phyloP scores from a whole-genome alignment of 2,329 filamentous ascomycete genomes.

The Talaromyces amestolkiae region DNA sequence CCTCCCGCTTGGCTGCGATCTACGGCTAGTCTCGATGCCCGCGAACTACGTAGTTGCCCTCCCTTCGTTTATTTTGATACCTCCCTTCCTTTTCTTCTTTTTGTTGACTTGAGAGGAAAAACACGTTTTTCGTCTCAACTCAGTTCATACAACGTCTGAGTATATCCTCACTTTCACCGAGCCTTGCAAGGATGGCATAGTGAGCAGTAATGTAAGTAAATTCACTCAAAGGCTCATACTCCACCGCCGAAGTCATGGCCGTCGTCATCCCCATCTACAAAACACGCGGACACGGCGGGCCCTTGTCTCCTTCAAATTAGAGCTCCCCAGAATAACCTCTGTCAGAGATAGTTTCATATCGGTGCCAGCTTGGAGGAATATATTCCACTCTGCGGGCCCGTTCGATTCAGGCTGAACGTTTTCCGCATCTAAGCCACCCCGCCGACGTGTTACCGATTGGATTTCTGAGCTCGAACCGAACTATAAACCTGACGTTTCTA shows the following conservation, averaged over 20 bases:
- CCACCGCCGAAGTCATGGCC: constrained; percentile 8
- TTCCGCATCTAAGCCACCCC: constrained; percentile 11
- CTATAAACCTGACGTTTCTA: neutral
- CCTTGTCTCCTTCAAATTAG: neutral
- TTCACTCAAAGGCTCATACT: neutral
- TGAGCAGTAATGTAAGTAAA: neutral
- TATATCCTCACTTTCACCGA: neutral
- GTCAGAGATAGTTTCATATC: neutral
- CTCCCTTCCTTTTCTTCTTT: too few species aligned
- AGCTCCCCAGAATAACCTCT: constrained; percentile 5
- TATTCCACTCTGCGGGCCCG: neutral
- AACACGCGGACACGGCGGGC: constrained; percentile 1
- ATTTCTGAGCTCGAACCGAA: neutral
- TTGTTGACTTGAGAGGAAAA: neutral
- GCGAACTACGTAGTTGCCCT: neutral
- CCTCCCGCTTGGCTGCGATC: constrained; percentile 1
- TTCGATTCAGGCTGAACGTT: neutral
- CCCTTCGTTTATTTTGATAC: neutral
- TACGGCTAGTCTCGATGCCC: neutral
- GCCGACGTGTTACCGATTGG: neutral
- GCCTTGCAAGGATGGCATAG: neutral
- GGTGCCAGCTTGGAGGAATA: neutral
- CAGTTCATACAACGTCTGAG: neutral
- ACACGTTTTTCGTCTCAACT: neutral
- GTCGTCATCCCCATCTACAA: constrained; percentile 8